Base-by-base conservation (phyloP, 768 basidiomycete species). In the Phaeotremella fagi region DNA sequence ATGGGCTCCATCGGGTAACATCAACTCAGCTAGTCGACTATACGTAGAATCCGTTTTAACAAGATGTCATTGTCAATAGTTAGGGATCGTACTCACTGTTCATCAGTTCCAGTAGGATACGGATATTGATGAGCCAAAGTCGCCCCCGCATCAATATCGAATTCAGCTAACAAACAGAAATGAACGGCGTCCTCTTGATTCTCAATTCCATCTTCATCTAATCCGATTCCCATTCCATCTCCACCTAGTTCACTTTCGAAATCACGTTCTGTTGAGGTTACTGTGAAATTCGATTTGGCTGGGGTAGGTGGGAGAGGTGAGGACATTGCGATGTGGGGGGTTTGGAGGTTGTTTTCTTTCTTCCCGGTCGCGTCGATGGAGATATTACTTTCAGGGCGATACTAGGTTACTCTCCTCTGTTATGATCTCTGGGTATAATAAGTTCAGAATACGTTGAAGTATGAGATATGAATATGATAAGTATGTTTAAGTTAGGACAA, bases 1-100 rank as follows among this genome's bases (percentile, higher is more conserved):
- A 76, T 99, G 94, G 26, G 91, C 95, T 4, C 95, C 95, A 74
- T 99, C 95, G 11, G 95, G 95, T 20, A 99, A 81, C 95, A 99
- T 99, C 55, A 94, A 82, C 78, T 94, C 94, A 3, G 95, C 95
- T 3, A 99, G 80, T 16, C 92, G 81, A 51, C 92, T 97, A 52
- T 33, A n/a, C n/a, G n/a, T n/a, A n/a, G n/a, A n/a, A n/a, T n/a
- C n/a, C n/a, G n/a, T n/a, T n/a, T n/a, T 20, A 51, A 42, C n/a
- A 35, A 35, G 33, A 45, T 35, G 28, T 29, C 7, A 15, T 24
- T 28, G 26, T 20, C 6, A 5, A 14, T 28, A 24, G 12, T n/a
- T 9, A 35, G 33, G 28, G 18, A 18, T 27, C 18, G 2, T 1
- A 75, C 82, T 63, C 71, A 94, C 92, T 89, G 86, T 74, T 94